Conservation (phyloP, 192 early-diverging fungal species). For the Backusella liffmaniae region DNA sequence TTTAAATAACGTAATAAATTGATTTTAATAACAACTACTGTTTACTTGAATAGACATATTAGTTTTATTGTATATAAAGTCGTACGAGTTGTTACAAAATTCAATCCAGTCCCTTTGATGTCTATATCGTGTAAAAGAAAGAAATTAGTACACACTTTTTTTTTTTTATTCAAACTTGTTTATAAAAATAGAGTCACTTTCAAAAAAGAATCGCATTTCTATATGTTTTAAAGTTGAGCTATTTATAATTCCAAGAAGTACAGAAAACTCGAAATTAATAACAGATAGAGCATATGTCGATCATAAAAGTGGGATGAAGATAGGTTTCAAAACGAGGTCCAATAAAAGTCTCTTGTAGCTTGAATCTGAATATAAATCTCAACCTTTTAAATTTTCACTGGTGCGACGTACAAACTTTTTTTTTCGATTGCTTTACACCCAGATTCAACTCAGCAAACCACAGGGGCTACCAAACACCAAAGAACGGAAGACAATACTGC, state of each 20-base stretch:
- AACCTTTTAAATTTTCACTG: background rate
- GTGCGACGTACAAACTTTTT: background rate
- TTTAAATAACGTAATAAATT: too few relatives aligned
- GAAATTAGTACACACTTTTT: too few relatives aligned
- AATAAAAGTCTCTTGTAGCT: background rate
- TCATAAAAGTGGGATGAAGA: background rate
- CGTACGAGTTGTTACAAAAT: too few relatives aligned
- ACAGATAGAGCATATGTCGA: background rate
- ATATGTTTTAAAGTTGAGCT: background rate
- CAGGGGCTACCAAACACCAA: background rate
- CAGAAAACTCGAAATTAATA: background rate
- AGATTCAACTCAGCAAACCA: background rate
- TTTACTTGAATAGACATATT: too few relatives aligned
- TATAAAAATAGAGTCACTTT: too few relatives aligned
- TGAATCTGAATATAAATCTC: slow-evolving; percentile 3
- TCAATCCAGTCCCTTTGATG: too few relatives aligned
- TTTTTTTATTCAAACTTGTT: too few relatives aligned
- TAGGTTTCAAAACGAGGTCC: background rate
- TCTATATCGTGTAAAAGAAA: too few relatives aligned
- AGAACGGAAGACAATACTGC: background rate
- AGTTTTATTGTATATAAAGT: too few relatives aligned
- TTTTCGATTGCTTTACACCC: background rate
- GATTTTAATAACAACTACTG: too few relatives aligned
- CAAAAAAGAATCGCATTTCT: too few relatives aligned
- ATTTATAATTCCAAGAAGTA: background rate